Percentiles rank a stretch among this genome's conserved stretches.
These are phyloP conservation scores for Pythium monospermum DNA, from an alignment of 352 stramenopile species.

Conservation along the genomic window DNA sequence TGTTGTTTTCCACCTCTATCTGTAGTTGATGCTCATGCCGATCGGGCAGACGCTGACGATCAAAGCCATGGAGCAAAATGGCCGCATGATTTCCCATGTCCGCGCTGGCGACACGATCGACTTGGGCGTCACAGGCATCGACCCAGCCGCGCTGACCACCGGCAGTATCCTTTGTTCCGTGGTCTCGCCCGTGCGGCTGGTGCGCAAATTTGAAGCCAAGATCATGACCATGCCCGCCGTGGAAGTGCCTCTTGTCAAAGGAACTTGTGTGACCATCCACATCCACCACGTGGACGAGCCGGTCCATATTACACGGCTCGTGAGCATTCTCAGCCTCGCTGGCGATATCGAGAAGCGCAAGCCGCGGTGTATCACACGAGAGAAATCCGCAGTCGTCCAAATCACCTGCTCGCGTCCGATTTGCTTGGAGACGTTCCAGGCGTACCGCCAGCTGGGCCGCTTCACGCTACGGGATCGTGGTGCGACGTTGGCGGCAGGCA, in stretches of 20 bases:
- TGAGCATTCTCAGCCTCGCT: conserved; percentile 67
- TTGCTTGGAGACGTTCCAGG: conserved; percentile 77
- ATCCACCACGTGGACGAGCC: conserved; percentile 86
- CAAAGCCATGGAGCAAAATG: conserved; percentile 76
- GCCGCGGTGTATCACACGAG: conserved; percentile 81
- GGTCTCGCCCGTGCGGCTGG: conserved; percentile 63
- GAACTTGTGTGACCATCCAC: conserved; percentile 78
- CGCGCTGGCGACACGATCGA: conserved; percentile 76
- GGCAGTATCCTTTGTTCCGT: conserved; percentile 85
- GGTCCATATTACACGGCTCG: conserved; percentile 70
- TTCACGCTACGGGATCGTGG: conserved; percentile 83
- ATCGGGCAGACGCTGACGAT: conserved; percentile 30
- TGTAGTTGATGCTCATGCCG: conserved; percentile 30
- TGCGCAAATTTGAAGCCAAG: conserved; percentile 79
- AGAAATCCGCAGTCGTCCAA: conserved; percentile 78
- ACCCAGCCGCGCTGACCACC: conserved; percentile 60
- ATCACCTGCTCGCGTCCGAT: conserved; percentile 74
- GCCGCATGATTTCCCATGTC: conserved; percentile 48
- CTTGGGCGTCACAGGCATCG: conserved; percentile 71
- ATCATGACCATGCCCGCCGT: conserved; percentile 88
- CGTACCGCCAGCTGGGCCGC: conserved; percentile 72
- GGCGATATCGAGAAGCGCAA: conserved; percentile 80
- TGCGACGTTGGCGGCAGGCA: conserved; percentile 76
- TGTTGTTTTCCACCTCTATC: neutral
- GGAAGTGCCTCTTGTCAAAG: conserved; percentile 82